Percentiles rank a stretch among this genome's conserved stretches.
Evolutionary conservation across 2,329 filamentous ascomycete species (phyloP).

Genomic region (Beauveria scarabaeidicola): DNA sequence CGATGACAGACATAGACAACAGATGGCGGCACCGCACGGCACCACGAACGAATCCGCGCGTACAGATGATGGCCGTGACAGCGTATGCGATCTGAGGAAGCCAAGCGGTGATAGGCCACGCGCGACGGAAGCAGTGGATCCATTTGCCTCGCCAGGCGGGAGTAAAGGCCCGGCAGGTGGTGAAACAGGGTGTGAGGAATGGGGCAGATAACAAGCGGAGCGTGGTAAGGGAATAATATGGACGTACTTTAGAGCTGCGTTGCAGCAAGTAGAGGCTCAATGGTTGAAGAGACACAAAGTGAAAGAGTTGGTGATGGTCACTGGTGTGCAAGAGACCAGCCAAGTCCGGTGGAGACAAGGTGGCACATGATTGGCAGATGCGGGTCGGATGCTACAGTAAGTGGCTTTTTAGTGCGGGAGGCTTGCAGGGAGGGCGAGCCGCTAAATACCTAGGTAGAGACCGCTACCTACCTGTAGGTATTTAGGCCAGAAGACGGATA

Average conservation of each 20-base stretch:
- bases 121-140: slow-evolving; percentile 5
- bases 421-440: neutral
- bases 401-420: neutral
- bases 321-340: slow-evolving; percentile 4
- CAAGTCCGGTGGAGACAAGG: slow-evolving; percentile 5
- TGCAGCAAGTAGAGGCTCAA: neutral
- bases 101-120: neutral
- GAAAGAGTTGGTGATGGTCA: neutral
- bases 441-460: neutral
- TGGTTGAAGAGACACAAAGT: slow-evolving; percentile 7
- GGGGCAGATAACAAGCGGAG: neutral
- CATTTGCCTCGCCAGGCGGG: neutral
- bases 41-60: slow-evolving; percentile 2
- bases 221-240: neutral
- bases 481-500: too few species aligned
- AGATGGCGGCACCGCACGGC: neutral
- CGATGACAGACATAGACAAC: neutral
- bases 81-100: neutral
- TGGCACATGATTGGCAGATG: slow-evolving; percentile 13
- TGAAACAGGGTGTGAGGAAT: slow-evolving; percentile 1
- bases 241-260: neutral
- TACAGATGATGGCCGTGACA: neutral
- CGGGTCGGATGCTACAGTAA: slow-evolving; percentile 9
- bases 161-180: slow-evolving; percentile 2
- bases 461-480: too few species aligned